These are phyloP conservation scores for Sordariomycetes sp. DNA, from an alignment of 2,329 filamentous ascomycete genomes.

Conservation along the genomic window DNA sequence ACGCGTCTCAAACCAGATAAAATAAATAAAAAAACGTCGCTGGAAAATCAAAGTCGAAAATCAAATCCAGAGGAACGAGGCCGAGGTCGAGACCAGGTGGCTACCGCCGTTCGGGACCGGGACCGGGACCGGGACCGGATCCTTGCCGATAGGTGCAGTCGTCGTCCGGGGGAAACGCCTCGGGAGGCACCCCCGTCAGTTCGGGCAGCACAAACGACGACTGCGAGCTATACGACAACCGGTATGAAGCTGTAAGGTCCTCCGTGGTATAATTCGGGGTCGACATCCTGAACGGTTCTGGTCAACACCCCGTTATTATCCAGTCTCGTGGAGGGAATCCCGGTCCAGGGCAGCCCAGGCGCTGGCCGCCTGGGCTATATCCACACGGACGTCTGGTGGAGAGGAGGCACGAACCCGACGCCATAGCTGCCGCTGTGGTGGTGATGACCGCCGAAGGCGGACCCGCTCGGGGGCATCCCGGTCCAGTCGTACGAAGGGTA, in stretches of 20 bases:
- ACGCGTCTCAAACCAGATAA: neutral
- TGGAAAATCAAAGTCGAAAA: neutral
- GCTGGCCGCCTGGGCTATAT: slow-evolving; percentile 24
- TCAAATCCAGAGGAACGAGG: neutral
- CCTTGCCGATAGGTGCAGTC: neutral
- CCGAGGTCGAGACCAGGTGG: neutral
- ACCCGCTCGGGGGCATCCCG: slow-evolving; percentile 25
- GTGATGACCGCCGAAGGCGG: slow-evolving; percentile 9
- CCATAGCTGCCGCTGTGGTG: slow-evolving; percentile 24
- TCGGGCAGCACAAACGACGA: neutral
- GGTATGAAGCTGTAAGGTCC: neutral
- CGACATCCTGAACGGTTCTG: neutral
- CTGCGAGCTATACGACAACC: neutral
- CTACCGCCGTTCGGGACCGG: neutral
- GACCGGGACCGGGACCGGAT: neutral
- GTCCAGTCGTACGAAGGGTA: slow-evolving; percentile 33
- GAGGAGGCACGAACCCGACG: slow-evolving; percentile 49
- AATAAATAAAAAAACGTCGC: neutral
- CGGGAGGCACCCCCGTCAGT: neutral
- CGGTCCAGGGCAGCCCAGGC: neutral
- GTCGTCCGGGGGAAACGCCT: neutral
- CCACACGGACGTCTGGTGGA: slow-evolving; percentile 39
- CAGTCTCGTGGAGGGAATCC: neutral
- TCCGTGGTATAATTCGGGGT: neutral
- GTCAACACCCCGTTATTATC: neutral